phyloP scores from a whole-genome alignment of 805 yeast species.

The Candida sithepensis region DNA sequence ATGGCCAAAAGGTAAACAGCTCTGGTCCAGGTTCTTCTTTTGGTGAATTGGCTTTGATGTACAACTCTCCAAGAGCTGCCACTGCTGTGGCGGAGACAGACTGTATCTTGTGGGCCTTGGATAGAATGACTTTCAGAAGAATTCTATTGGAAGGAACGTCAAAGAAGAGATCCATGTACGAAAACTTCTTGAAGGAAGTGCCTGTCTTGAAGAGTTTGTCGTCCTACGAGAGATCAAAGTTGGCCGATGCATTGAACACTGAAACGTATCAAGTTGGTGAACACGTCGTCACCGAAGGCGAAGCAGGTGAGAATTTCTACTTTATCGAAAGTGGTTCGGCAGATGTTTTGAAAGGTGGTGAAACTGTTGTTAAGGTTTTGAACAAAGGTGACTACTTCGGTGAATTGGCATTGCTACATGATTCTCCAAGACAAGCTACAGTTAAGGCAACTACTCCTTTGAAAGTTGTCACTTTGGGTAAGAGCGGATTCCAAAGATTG shows the following conservation, averaged over 20 bases:
- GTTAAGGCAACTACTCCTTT: constrained; percentile 72
- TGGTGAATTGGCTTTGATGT: constrained; percentile 97
- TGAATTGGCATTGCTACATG: constrained; percentile 89
- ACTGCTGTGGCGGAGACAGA: constrained; percentile 76
- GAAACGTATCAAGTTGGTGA: constrained; percentile 68
- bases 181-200: constrained; percentile 80
- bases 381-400: constrained; percentile 92
- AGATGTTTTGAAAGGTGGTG: constrained; percentile 58
- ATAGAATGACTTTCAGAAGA: constrained; percentile 87
- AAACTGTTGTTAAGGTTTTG: constrained; percentile 58
- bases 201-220: constrained; percentile 73
- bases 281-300: constrained; percentile 82
- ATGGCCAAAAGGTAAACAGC: constrained; percentile 65
- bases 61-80: constrained; percentile 97
- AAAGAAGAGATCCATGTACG: constrained; percentile 86
- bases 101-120: constrained; percentile 85
- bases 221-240: constrained; percentile 78
- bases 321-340: constrained; percentile 81
- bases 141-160: constrained; percentile 88
- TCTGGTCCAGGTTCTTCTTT: constrained; percentile 87
- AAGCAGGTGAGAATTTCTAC: constrained; percentile 71
- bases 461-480: constrained; percentile 88
- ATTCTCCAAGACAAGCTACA: constrained; percentile 91
- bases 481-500: constrained; percentile 88
- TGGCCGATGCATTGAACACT: constrained; percentile 92